Evolutionary conservation across 306 rosid species (phyloP), one percentile per base, ranked within the genome.

Genomic region (Glycine soja): DNA sequence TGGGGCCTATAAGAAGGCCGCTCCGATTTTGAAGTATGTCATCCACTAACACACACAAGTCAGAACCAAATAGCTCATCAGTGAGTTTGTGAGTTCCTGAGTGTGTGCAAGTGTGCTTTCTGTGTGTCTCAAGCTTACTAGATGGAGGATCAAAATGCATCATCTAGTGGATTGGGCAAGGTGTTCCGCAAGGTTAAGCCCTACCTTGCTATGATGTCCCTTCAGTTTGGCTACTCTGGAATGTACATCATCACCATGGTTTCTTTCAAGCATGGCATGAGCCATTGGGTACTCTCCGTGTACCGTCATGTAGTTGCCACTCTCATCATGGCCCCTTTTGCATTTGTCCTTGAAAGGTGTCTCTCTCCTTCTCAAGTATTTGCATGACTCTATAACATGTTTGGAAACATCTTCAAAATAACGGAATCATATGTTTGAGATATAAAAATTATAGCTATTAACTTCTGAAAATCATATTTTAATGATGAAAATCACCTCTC

Each of bases 231-330:
- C 0, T 96, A 86, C 32, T 61, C 99, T 0, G 99, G 98, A 62
- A 88, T 96, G 99, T 93, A 93, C 8, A 83, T 96, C 52, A 81
- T 96, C 61, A 90, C 98, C 65, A 86, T 96, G 97, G 91, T 96
- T 69, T 93, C 97, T 4, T 87, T 96, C 76, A 96, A 96, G 45
- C 93, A 94, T 63, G 99, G 99, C 46, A 88, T 96, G 98, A 96
- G 90, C 74, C 94, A 96, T 85, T 96, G 89, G 83, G 80, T 93
- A 0, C 92, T 96, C 56, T 91, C 99, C 0, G 97, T 90, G 0
- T 96, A 96, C 71, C 97, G 99, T 63, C 99, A 96, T 18, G 72
- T 90, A 0, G 87, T 93, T 18, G 99, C 99, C 52, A 76, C 87
- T 36, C 3, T 90, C 24, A 42, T 96, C 76, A 92, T 96, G 16